Evolutionary conservation across 176 grass and related monocot genomes (phyloP).

Genomic region (Eragrostis nindensis): DNA sequence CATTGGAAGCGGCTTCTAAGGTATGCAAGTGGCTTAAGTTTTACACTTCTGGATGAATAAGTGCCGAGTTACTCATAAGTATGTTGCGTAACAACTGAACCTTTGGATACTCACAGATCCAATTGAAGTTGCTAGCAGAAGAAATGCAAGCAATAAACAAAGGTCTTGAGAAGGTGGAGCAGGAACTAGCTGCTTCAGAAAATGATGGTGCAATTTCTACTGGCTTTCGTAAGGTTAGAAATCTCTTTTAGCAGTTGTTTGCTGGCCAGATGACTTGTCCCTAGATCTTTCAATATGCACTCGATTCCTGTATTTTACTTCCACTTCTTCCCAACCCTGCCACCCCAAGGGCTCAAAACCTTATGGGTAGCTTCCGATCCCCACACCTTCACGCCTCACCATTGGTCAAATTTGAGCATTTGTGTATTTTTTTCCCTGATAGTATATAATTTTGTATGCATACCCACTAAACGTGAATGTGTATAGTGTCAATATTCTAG

Average conservation of each 20-base stretch:
- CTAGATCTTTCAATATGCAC: not conserved
- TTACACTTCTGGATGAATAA: conserved; percentile 31
- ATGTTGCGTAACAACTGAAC: conserved; percentile 37
- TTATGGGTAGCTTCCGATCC: not conserved
- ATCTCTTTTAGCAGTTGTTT: conserved; percentile 32
- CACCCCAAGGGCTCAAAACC: not conserved
- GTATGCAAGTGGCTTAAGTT: conserved; percentile 44
- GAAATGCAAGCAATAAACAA: conserved; percentile 99
- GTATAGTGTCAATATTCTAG: not conserved
- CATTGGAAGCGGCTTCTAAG: conserved; percentile 99
- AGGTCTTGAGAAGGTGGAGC: conserved; percentile 98
- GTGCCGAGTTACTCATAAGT: conserved; percentile 35
- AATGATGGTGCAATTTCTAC: conserved; percentile 69
- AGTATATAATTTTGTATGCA: conserved; percentile 15
- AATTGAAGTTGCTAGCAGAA: conserved; percentile 89
- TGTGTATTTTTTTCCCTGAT: not conserved
- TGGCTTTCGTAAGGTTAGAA: conserved; percentile 72
- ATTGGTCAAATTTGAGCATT: not conserved
- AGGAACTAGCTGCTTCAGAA: conserved; percentile 82
- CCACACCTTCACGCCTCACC: not conserved
- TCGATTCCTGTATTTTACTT: conserved; percentile 7
- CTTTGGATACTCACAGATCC: conserved; percentile 68
- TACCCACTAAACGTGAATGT: conserved; percentile 19
- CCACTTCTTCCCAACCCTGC: not conserved
- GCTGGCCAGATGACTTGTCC: conserved; percentile 1